Evolutionary conservation across 2,329 filamentous ascomycete species (phyloP), one percentile per base, ranked within the genome.

Genomic region (Myriosclerotinia scirpicola): DNA sequence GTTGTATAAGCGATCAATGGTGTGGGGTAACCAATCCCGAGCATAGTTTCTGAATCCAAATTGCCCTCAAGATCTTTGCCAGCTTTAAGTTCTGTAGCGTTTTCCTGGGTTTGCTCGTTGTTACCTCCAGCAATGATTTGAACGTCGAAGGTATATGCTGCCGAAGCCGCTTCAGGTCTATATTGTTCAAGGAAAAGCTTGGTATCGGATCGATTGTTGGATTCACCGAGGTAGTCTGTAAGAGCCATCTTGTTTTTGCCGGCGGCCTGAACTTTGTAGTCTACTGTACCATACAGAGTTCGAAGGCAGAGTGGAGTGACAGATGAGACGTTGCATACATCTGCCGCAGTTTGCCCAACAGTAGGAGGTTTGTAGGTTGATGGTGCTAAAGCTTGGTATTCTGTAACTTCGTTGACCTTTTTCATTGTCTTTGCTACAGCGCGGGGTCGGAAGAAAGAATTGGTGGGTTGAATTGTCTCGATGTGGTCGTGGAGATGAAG

Each of bases 301-400:
- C 68, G 54, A n/a, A 74, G 69, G 46, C 72, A 74, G 15, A 68
- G 56, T n/a, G 70, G 68, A 2, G 72, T 74, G 3, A 74, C 70
- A 9, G 67, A 64, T n/a, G 61, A 64, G 14, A 68, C 61, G 53
- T 98, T 75, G 93, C 95, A 80, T 30, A 65, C 66, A 92, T 97
- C 80, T 17, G 64, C 54, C 7, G 62, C 50, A 15, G 61, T 48
- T 26, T 61, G 55, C 22, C 62, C 50, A 36, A 52, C 38, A 6
- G 42, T 67, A n/a, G 55, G 61, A 22, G 67, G 55, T 5, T 40
- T 61, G 58, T 67, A 67, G 40, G 12, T 48, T 5, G 67, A 30
- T 22, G 46, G 64, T 22, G 36, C 8, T 15, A 65, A 40, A 15
- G 30, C 46, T 50, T 62, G 44, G 26, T 64, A 63, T 38, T 53